Conservation (phyloP, 169 alveolate genomes). For the Ichthyophthirius multifiliis region DNA sequence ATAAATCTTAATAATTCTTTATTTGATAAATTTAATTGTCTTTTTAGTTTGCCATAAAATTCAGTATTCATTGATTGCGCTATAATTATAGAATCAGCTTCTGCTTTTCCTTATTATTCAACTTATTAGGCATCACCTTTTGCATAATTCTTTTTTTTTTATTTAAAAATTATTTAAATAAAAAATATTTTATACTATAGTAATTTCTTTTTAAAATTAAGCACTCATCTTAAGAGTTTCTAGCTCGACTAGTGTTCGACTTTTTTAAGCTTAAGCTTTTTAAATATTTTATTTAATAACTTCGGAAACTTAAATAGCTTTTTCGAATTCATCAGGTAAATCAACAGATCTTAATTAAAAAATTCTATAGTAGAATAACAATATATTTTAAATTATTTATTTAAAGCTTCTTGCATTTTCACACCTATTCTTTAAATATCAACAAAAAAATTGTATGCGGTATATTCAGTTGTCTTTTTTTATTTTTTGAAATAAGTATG, state of each 20-base stretch:
- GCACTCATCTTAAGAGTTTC: conserved; percentile 76
- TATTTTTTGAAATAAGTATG: background rate
- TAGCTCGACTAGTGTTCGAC: conserved; percentile 63
- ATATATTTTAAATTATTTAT: conserved; percentile 36
- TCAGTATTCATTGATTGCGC: conserved; percentile 13
- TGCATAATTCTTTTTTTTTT: background rate
- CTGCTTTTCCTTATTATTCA: conserved; percentile 24
- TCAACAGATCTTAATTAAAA: conserved; percentile 75
- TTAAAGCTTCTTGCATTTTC: conserved; percentile 61
- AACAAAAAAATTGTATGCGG: conserved; percentile 80
- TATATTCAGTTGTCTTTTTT: conserved; percentile 67
- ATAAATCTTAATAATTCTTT: conserved; percentile 24
- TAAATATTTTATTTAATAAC: conserved; percentile 78
- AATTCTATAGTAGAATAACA: conserved; percentile 61
- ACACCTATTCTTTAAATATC: conserved; percentile 63
- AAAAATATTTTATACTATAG: background rate
- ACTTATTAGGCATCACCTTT: conserved; percentile 2
- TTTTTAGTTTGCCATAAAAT: conserved; percentile 30
- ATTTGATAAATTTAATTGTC: background rate
- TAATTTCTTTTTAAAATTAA: conserved; percentile 51
- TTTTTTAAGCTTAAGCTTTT: conserved; percentile 74
- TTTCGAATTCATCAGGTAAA: conserved; percentile 78
- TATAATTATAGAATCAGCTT: conserved; percentile 4
- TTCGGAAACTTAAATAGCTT: conserved; percentile 78
- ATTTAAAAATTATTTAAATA: background rate